Percentiles rank a stretch among this genome's conserved stretches.
These are phyloP conservation scores for Leishmania aethiopica DNA, from an alignment of 208 protist genomes.

Conservation along the genomic window DNA sequence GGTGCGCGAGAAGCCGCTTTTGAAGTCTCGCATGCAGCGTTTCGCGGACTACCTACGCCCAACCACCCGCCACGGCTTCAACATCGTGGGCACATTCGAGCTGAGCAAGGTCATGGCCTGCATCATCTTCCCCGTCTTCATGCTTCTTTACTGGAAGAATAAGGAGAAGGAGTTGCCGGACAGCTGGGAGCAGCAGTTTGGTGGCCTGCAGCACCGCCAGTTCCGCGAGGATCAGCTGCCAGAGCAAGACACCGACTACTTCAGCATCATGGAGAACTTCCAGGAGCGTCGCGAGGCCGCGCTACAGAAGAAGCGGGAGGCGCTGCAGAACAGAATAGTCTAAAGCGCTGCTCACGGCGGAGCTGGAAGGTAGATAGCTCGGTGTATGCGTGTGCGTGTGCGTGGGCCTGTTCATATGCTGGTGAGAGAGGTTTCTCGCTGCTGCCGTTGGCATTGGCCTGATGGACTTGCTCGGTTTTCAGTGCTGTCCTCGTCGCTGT, in stretches of 20 bases:
- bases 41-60: constrained; percentile 63
- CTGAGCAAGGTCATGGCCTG: constrained; percentile 79
- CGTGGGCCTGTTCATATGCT: not conserved
- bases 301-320: constrained; percentile 66
- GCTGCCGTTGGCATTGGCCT: not conserved
- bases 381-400: not conserved
- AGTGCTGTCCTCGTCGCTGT: not conserved
- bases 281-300: constrained; percentile 71
- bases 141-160: constrained; percentile 83
- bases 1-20: constrained; percentile 75
- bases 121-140: constrained; percentile 78
- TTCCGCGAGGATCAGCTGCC: constrained; percentile 67
- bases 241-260: constrained; percentile 77
- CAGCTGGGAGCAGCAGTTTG: constrained; percentile 81
- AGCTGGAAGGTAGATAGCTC: not conserved
- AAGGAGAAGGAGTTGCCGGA: constrained; percentile 73
- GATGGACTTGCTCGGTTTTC: not conserved
- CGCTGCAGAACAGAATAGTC: constrained; percentile 33
- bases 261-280: constrained; percentile 83
- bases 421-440: not conserved
- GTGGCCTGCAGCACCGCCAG: constrained; percentile 75
- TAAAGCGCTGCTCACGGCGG: constrained; percentile 11
- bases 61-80: constrained; percentile 62
- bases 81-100: constrained; percentile 67
- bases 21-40: constrained; percentile 78